Conservation (phyloP, 768 basidiomycete genomes). For the Agrocybe praecox region DNA sequence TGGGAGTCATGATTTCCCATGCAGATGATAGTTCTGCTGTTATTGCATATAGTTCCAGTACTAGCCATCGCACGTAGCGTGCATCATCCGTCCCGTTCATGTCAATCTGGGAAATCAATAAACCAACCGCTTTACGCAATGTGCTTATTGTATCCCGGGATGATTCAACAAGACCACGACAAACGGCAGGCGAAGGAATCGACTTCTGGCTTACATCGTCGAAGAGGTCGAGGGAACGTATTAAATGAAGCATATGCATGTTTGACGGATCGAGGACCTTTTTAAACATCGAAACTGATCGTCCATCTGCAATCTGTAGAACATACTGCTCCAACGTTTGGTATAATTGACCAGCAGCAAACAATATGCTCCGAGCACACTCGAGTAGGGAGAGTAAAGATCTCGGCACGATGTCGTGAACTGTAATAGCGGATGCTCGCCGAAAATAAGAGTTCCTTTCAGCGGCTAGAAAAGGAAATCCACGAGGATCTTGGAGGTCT, state of each 20-base stretch:
- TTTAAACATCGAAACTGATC: slow-evolving; percentile 75
- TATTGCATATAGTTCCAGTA: slow-evolving; percentile 87
- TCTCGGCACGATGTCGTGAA: slow-evolving; percentile 68
- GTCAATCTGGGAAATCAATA: slow-evolving; percentile 81
- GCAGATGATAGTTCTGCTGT: slow-evolving; percentile 85
- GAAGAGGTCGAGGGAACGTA: slow-evolving; percentile 89
- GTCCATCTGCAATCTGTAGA: slow-evolving; percentile 79
- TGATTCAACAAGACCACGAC: slow-evolving; percentile 77
- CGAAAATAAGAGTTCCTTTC: slow-evolving; percentile 95
- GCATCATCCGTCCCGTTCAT: slow-evolving; percentile 74
- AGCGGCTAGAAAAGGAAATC: slow-evolving; percentile 64
- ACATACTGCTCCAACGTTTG: slow-evolving; percentile 88
- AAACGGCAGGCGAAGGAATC: slow-evolving; percentile 69
- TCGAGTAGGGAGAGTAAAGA: slow-evolving; percentile 76
- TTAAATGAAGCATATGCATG: slow-evolving; percentile 78
- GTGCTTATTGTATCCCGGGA: slow-evolving; percentile 83
- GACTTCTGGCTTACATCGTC: slow-evolving; percentile 76
- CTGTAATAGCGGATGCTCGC: slow-evolving; percentile 79
- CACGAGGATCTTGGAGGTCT: slow-evolving; percentile 37
- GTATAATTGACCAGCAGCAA: slow-evolving; percentile 90
- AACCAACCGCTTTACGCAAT: slow-evolving; percentile 87
- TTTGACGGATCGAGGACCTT: slow-evolving; percentile 89
- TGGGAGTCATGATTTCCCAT: slow-evolving; percentile 78
- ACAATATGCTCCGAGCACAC: slow-evolving; percentile 89
- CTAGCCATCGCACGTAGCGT: slow-evolving; percentile 85